Base-by-base conservation (phyloP, 768 basidiomycete species). In the Phylloporus arenicola region DNA sequence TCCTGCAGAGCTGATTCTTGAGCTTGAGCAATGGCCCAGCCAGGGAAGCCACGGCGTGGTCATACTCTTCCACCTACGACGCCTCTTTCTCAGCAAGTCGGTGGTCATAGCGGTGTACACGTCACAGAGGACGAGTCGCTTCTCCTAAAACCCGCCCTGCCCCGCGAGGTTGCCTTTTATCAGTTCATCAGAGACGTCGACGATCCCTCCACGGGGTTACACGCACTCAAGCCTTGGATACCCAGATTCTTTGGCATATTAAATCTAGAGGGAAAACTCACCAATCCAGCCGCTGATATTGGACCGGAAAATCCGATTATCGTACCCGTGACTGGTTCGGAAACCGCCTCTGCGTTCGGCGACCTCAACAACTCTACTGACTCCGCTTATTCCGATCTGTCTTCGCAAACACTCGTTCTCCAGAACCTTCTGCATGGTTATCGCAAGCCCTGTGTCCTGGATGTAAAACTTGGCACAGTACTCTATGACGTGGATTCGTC, bases 401-500 rank as follows among this genome's bases (percentile, higher is more conserved):
- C 50, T 1, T 57, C 56, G 74, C 82, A 93, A 74, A 84, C 81
- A 51, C 71, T 95, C 47, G 90, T 95, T 27, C 69, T 99, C 3
- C 86, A 94, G 70, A 97, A 99, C 65, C 70, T 93, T 12, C 69
- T 86, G 2, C 68, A 84, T 56, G 62, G 75, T 1, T 97, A 93
- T 72, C 58, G 69, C 31, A 86, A 83, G 63, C 94, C 94, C 6
- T 92, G 88, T 57, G 79, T 96, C 50, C 73, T 97, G 25, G 95
- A 99, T 64, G 76, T 92, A 64, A 99, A 98, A 68, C 85, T 98
- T 14, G 96, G 96, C 1, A 94, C 87, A 0, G 74, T 86, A 1
- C 76, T 98, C n/a, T 89, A 88, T 55, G 92, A 89, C 45, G 79
- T 84, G 19, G 62, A 64, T 11, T 77, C 86, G 5, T 65, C 77